These are phyloP conservation scores for Cenchrus americanus DNA, from an alignment of 176 grass and related monocot genomes.

Conservation along the genomic window DNA sequence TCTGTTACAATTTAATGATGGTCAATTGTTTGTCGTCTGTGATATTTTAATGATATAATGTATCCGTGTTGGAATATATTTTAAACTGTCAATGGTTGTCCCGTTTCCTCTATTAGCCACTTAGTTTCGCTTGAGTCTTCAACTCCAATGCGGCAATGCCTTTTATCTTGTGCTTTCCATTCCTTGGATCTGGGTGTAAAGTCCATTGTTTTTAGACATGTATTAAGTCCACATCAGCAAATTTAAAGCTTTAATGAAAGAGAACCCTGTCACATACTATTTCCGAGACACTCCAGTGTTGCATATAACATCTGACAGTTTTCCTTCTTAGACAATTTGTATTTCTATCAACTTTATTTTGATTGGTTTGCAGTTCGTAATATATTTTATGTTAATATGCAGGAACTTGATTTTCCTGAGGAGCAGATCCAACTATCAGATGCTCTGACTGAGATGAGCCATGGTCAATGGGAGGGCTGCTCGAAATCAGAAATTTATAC, in stretches of 20 bases:
- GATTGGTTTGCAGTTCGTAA: not conserved
- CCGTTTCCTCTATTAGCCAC: not conserved
- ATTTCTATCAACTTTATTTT: not conserved
- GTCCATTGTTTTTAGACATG: not conserved
- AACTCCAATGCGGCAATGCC: not conserved
- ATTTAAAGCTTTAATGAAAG: not conserved
- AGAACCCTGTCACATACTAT: not conserved
- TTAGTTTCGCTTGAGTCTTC: not conserved
- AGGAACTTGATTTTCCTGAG: constrained; percentile 89
- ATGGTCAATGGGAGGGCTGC: constrained; percentile 88
- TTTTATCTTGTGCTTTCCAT: not conserved
- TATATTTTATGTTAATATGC: constrained; percentile 36
- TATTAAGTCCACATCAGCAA: not conserved
- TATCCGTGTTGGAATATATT: not conserved
- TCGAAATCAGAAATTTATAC: constrained; percentile 79
- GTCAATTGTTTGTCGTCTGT: not conserved
- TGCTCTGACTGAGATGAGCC: constrained; percentile 79
- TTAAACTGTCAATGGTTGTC: not conserved
- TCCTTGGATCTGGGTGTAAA: not conserved
- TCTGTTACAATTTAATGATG: not conserved
- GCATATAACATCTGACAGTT: not conserved
- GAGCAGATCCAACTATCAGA: constrained; percentile 77
- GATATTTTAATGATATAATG: constrained; percentile 4
- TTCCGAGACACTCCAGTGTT: not conserved
- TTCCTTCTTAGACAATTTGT: not conserved